Percentiles rank a stretch among this genome's conserved stretches.
Evolutionary conservation across 305 asterid species (phyloP).

Genomic region (Fraxinus baroniana): DNA sequence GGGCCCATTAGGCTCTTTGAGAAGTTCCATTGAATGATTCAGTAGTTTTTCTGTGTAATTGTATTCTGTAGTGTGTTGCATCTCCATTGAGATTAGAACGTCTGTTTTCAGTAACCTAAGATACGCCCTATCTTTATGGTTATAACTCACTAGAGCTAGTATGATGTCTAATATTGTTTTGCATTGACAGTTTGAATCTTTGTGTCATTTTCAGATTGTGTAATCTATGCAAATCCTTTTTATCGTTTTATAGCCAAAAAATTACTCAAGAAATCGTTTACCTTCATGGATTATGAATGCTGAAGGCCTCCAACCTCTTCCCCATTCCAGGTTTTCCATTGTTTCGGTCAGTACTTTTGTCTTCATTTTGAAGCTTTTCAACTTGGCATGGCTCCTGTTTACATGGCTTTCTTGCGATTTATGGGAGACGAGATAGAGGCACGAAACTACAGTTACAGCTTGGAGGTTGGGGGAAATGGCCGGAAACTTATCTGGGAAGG

Average conservation of each 20-base stretch:
- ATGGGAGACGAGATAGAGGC: constrained; percentile 88
- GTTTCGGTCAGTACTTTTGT: constrained; percentile 79
- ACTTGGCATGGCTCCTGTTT: constrained; percentile 79
- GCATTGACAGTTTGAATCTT: neutral
- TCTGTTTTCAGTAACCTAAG: neutral
- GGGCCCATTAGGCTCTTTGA: neutral
- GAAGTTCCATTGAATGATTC: neutral
- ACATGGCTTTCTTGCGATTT: constrained; percentile 82
- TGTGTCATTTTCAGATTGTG: neutral
- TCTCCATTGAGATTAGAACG: neutral
- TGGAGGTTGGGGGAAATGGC: constrained; percentile 86
- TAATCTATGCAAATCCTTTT: neutral
- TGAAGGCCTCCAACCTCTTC: constrained; percentile 1
- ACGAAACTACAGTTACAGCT: constrained; percentile 70
- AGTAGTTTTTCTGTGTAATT: neutral
- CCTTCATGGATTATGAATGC: constrained; percentile 4
- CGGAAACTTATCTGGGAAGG: constrained; percentile 84
- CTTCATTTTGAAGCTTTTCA: constrained; percentile 85
- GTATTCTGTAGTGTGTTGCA: neutral
- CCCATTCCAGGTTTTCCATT: constrained; percentile 64
- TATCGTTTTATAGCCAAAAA: neutral
- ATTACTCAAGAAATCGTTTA: neutral
- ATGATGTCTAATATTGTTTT: neutral
- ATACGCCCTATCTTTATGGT: neutral
- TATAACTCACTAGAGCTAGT: neutral